phyloP scores from a whole-genome alignment of 2,329 filamentous ascomycete genomes.

The Periconia sp. region DNA sequence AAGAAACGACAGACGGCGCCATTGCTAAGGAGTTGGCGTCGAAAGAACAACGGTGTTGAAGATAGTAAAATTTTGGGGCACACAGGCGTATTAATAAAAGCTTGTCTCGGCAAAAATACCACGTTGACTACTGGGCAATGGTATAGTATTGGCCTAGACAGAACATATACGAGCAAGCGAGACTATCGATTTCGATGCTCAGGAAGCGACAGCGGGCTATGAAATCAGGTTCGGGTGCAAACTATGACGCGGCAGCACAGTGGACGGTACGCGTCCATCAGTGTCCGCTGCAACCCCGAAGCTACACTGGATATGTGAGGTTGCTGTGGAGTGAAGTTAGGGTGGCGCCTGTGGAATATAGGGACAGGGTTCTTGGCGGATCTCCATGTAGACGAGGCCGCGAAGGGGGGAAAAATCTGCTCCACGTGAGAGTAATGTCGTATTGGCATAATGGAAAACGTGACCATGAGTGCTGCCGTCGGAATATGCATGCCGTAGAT shows the following conservation, averaged over 20 bases:
- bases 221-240: slow-evolving; percentile 11
- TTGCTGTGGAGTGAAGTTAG: slow-evolving; percentile 12
- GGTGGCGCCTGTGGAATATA: slow-evolving; percentile 18
- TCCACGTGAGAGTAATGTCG: slow-evolving; percentile 32
- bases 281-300: slow-evolving; percentile 21
- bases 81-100: slow-evolving; percentile 37
- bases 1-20: slow-evolving; percentile 29
- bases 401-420: slow-evolving; percentile 10
- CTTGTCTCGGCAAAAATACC: slow-evolving; percentile 35
- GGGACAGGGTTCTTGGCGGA: slow-evolving; percentile 31
- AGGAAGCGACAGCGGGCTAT: slow-evolving; percentile 11
- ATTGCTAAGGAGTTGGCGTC: no score
- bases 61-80: slow-evolving; percentile 27
- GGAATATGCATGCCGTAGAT: slow-evolving; percentile 15
- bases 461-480: slow-evolving; percentile 10
- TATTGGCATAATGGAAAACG: slow-evolving; percentile 15
- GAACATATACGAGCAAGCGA: slow-evolving; percentile 26
- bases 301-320: slow-evolving; percentile 20
- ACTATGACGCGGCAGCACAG: slow-evolving; percentile 26
- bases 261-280: slow-evolving; percentile 11
- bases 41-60: slow-evolving; percentile 20
- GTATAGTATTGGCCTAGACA: slow-evolving; percentile 28
- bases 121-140: slow-evolving; percentile 29
- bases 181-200: slow-evolving; percentile 38
- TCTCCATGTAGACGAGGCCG: slow-evolving; percentile 14